These are phyloP conservation scores for Cucumis melo DNA, from an alignment of 306 rosid genomes.

Conservation along the genomic window DNA sequence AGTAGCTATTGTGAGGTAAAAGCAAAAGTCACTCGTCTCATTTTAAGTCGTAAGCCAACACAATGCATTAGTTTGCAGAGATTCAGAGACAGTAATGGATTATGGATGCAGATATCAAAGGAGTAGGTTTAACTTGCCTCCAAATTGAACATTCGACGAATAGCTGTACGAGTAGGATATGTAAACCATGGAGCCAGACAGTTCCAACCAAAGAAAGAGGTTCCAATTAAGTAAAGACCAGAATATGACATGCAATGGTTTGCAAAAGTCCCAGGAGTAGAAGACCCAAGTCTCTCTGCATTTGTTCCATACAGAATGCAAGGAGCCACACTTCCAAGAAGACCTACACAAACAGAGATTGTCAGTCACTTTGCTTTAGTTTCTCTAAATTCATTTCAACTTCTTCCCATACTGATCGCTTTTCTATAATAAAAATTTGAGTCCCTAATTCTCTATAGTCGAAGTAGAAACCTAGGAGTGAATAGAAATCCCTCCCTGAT, in stretches of 20 bases:
- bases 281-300: slow-evolving; percentile 66
- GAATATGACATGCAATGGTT: slow-evolving; percentile 66
- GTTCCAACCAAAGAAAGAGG: slow-evolving; percentile 56
- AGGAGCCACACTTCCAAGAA: slow-evolving; percentile 92
- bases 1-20: neutral
- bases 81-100: neutral
- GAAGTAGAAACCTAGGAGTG: neutral
- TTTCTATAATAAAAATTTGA: neutral
- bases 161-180: slow-evolving; percentile 59
- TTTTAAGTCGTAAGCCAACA: neutral
- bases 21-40: neutral
- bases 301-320: slow-evolving; percentile 90
- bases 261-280: slow-evolving; percentile 58
- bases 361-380: neutral
- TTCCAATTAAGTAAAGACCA: slow-evolving; percentile 62
- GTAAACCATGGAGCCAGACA: slow-evolving; percentile 80
- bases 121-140: slow-evolving; percentile 49
- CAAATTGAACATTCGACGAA: slow-evolving; percentile 77
- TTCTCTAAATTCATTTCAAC: neutral
- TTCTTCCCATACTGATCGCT: neutral
- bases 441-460: neutral
- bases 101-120: neutral
- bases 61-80: neutral
- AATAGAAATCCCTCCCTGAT: neutral
- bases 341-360: slow-evolving; percentile 32